Evolutionary conservation across 768 basidiomycete species (phyloP).

Genomic region (Calocybe indica): DNA sequence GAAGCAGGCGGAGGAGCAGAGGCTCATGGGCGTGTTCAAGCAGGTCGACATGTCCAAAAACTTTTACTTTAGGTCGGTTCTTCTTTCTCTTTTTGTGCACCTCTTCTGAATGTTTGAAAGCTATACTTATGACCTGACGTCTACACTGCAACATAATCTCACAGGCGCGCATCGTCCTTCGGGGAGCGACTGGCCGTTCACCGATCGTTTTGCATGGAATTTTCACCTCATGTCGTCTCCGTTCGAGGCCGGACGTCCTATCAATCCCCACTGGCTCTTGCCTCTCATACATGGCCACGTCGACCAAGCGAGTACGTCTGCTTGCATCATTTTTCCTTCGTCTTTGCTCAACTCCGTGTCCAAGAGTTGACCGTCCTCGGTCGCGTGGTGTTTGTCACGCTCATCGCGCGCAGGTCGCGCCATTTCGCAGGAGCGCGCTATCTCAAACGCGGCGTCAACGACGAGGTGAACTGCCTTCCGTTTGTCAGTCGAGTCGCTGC

Average conservation of each 20-base stretch:
- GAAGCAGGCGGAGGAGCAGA: constrained; percentile 82
- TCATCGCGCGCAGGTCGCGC: constrained; percentile 92
- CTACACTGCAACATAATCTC: constrained; percentile 91
- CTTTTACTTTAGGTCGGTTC: constrained; percentile 87
- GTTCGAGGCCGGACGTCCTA: constrained; percentile 33
- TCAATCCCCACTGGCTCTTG: constrained; percentile 76
- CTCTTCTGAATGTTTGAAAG: constrained; percentile 30
- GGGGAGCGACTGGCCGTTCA: constrained; percentile 59
- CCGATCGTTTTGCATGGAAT: constrained; percentile 94
- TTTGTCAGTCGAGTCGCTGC: no score
- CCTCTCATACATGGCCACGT: constrained; percentile 95
- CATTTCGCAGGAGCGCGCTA: constrained; percentile 96
- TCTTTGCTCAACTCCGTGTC: not conserved
- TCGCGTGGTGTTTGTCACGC: constrained; percentile 83
- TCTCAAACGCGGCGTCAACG: constrained; percentile 90
- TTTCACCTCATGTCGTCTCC: constrained; percentile 75
- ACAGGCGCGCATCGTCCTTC: constrained; percentile 45
- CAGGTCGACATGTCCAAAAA: constrained; percentile 99
- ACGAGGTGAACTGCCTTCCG: constrained; percentile 49
- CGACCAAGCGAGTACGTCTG: constrained; percentile 92
- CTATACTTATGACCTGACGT: constrained; percentile 95
- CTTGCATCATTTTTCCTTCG: not conserved
- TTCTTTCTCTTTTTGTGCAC: not conserved
- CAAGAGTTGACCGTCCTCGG: constrained; percentile 87
- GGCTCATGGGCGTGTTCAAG: constrained; percentile 86